Conservation (phyloP, 768 basidiomycete species). For the Hypsizygus marmoreus region DNA sequence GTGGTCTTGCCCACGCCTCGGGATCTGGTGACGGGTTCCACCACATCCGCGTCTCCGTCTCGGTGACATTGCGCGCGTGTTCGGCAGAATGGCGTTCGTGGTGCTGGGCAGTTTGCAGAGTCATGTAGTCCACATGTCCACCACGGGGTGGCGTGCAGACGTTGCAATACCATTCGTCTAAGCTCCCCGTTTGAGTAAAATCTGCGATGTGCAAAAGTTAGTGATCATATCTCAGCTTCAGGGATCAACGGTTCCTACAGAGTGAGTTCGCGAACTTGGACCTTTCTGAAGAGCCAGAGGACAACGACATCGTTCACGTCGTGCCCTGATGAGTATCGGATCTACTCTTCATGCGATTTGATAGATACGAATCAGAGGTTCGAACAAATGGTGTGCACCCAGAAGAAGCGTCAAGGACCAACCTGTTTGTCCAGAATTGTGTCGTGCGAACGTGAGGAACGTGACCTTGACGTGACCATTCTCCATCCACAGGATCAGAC, state of each 20-base stretch:
- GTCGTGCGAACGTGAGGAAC: no score
- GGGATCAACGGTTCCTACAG: slow-evolving; percentile 9
- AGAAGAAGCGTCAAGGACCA: no score
- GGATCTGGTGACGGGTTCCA: slow-evolving; percentile 22
- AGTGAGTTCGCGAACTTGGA: slow-evolving; percentile 15
- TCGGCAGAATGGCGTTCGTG: slow-evolving; percentile 25
- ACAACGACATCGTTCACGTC: slow-evolving; percentile 9
- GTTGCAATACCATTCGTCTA: slow-evolving; percentile 37
- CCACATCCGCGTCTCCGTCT: slow-evolving; percentile 18
- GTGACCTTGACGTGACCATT: no score
- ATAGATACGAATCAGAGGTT: neutral
- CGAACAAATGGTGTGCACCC: no score
- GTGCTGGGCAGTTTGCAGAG: slow-evolving; percentile 21
- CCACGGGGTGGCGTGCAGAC: slow-evolving; percentile 43
- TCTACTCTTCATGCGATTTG: neutral
- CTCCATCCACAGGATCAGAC: no score
- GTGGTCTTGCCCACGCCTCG: slow-evolving; percentile 24
- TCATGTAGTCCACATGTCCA: slow-evolving; percentile 35
- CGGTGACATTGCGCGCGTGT: slow-evolving; percentile 18
- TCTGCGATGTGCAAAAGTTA: slow-evolving; percentile 14
- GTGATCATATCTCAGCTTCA: neutral
- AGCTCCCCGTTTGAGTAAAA: slow-evolving; percentile 25
- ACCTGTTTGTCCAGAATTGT: no score
- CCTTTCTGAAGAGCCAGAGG: slow-evolving; percentile 8
- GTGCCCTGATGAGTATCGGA: slow-evolving; percentile 2